Conservation (phyloP, 73 alveolate species). For the Stentor roeselii region DNA sequence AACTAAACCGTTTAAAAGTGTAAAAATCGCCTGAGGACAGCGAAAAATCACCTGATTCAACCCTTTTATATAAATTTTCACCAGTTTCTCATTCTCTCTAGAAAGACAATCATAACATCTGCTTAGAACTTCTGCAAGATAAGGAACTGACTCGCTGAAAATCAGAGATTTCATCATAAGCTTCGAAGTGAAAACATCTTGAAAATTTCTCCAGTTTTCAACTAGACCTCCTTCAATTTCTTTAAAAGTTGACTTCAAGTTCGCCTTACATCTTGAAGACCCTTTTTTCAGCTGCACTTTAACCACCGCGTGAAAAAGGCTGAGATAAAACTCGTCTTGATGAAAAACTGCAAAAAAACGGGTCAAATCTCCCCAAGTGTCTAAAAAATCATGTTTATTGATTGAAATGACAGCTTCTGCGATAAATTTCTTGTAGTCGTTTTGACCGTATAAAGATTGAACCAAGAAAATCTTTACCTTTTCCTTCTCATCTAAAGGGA, state of each 20-base stretch:
- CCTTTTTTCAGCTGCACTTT: not conserved
- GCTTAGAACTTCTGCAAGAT: not conserved
- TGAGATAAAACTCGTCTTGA: not conserved
- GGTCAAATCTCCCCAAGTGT: not conserved
- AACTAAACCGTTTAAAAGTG: too few relatives aligned
- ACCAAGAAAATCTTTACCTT: not conserved
- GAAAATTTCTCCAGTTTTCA: not conserved
- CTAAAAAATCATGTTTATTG: not conserved
- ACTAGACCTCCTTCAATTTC: not conserved
- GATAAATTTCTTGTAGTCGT: too few relatives aligned
- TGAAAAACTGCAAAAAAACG: not conserved
- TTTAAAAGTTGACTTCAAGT: too few relatives aligned
- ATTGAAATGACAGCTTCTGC: not conserved
- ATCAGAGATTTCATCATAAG: too few relatives aligned
- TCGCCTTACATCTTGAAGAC: not conserved
- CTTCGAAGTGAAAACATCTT: not conserved
- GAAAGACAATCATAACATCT: not conserved
- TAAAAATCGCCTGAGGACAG: too few relatives aligned
- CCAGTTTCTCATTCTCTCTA: not conserved
- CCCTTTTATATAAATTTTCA: too few relatives aligned
- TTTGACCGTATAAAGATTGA: not conserved
- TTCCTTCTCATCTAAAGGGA: not conserved
- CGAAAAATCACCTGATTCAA: too few relatives aligned
- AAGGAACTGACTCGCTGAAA: not conserved
- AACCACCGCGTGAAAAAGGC: not conserved